Percentiles rank a stretch among this genome's conserved stretches.
These are phyloP conservation scores for Choiromyces venosus DNA, from an alignment of 495 filamentous ascomycete genomes.

Conservation along the genomic window DNA sequence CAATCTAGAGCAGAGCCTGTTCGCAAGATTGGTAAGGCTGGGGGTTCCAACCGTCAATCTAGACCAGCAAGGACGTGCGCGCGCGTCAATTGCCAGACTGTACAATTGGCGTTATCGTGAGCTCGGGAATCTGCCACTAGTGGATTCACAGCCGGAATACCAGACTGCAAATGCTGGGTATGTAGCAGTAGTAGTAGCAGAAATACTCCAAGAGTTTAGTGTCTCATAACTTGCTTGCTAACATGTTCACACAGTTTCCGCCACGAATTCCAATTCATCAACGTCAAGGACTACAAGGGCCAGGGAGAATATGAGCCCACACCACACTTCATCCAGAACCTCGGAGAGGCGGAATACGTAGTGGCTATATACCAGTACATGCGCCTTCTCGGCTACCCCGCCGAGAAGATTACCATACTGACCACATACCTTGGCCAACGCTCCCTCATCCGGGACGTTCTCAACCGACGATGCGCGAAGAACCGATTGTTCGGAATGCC, in stretches of 20 bases:
- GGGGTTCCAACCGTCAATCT: conserved; percentile 85
- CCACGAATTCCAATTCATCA: conserved; percentile 95
- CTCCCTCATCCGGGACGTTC: conserved; percentile 81
- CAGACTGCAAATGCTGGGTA: conserved; percentile 73
- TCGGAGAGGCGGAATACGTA: conserved; percentile 94
- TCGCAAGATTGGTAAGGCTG: conserved; percentile 80
- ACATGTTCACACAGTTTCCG: conserved; percentile 51
- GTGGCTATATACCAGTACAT: conserved; percentile 97
- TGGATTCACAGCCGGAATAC: conserved; percentile 65
- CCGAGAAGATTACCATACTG: conserved; percentile 80
- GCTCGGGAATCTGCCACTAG: conserved; percentile 71
- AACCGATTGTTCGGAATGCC: conserved; percentile 86
- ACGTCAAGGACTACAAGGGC: conserved; percentile 91
- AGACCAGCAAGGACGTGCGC: conserved; percentile 85
- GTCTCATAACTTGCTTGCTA: conserved; percentile 2
- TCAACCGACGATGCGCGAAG: conserved; percentile 75
- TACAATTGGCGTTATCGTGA: conserved; percentile 90
- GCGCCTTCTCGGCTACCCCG: conserved; percentile 94
- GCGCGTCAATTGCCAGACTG: conserved; percentile 77
- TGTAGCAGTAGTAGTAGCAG: not conserved
- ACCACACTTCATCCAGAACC: conserved; percentile 96
- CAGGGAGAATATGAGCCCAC: conserved; percentile 80
- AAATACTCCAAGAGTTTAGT: not conserved
- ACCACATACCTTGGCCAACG: conserved; percentile 93
- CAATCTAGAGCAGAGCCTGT: conserved; percentile 91